These are phyloP conservation scores for Lavandula angustifolia DNA, from an alignment of 257 asterid genomes.

Conservation along the genomic window DNA sequence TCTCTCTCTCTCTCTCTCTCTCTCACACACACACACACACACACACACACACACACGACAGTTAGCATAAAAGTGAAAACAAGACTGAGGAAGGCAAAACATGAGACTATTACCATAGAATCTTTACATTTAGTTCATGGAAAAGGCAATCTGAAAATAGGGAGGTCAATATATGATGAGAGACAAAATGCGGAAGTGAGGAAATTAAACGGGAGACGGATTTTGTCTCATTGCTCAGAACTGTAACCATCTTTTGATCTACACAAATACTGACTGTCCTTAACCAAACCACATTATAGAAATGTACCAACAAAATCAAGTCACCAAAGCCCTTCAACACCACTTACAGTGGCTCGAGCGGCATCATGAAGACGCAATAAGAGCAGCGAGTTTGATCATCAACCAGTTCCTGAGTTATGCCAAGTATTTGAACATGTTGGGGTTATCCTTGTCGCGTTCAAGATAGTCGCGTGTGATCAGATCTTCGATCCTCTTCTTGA, in stretches of 20 bases:
- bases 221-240: slow-evolving; percentile 15
- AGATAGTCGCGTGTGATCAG: slow-evolving; percentile 68
- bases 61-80: too few relatives aligned
- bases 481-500: slow-evolving; percentile 72
- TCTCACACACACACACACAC: too few relatives aligned
- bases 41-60: not conserved
- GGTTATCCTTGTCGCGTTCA: slow-evolving; percentile 68
- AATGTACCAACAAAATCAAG: slow-evolving; percentile 33
- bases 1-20: too few relatives aligned
- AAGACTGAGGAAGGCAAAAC: not conserved
- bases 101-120: not conserved
- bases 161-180: too few relatives aligned
- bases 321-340: slow-evolving; percentile 7
- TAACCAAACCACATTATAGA: not conserved
- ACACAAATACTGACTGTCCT: not conserved
- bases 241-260: slow-evolving; percentile 4
- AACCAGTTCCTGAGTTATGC: slow-evolving; percentile 36
- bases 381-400: slow-evolving; percentile 7
- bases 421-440: slow-evolving; percentile 61
- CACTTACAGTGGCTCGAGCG: slow-evolving; percentile 27
- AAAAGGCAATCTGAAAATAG: slow-evolving; percentile 24
- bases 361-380: slow-evolving; percentile 7
- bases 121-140: slow-evolving; percentile 15
- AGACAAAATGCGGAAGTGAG: too few relatives aligned
- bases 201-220: not conserved